A percentile compares a stretch with the other conserved stretches of the same genome.
phyloP scores from a whole-genome alignment of 257 asterid genomes.

The Lantana camara region DNA sequence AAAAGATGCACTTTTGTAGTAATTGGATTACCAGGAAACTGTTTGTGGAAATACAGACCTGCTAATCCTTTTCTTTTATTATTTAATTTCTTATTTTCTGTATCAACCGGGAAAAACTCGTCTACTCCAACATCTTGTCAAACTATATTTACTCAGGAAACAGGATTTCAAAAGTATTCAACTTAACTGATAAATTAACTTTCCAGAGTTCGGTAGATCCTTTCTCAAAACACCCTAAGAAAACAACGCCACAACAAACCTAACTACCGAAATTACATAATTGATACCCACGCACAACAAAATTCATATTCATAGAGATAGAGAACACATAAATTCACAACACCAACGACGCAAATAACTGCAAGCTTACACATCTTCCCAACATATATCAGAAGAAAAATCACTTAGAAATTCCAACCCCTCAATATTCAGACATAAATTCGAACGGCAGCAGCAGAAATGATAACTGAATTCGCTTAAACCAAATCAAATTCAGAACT shows the following conservation, averaged over 20 bases:
- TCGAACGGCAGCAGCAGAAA: constrained; percentile 5
- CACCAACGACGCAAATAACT: background rate
- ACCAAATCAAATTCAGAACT: background rate
- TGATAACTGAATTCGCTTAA: constrained; percentile 15
- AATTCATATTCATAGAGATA: background rate
- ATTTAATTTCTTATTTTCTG: background rate
- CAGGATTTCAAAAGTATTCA: background rate
- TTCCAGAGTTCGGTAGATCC: background rate
- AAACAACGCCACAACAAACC: background rate
- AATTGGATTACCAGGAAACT: background rate
- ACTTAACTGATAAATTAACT: background rate
- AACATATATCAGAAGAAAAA: constrained; percentile 12
- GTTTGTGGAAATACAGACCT: background rate
- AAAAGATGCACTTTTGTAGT: constrained; percentile 11
- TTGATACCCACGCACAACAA: background rate
- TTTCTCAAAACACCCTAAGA: background rate
- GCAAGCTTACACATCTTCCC: no score
- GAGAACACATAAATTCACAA: background rate
- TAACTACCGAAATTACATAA: constrained; percentile 5
- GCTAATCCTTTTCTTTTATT: background rate
- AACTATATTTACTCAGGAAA: background rate
- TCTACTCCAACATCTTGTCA: background rate
- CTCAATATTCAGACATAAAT: constrained; percentile 7
- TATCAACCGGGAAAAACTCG: constrained; percentile 18
- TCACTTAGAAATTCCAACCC: background rate